Percentiles rank a stretch among this genome's conserved stretches.
These are phyloP conservation scores for Silene uniflora DNA, from an alignment of 148 eudicot genomes.

Conservation along the genomic window DNA sequence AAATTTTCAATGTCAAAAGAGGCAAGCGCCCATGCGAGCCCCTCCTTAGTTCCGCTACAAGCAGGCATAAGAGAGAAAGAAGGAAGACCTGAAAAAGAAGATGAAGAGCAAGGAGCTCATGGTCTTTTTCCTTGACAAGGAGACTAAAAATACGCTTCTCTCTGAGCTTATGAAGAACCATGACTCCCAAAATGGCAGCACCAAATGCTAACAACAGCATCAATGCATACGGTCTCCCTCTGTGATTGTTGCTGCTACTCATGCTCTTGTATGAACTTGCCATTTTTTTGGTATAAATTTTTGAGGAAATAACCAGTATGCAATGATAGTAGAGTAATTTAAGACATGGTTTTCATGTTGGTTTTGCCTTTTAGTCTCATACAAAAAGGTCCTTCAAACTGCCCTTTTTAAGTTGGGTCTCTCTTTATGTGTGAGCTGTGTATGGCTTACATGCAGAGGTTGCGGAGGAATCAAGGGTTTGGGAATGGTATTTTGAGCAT, in stretches of 20 bases:
- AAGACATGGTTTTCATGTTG: constrained; percentile 15
- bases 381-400: constrained; percentile 46
- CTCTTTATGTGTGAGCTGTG: constrained; percentile 10
- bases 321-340: too few species aligned
- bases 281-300: constrained; percentile 13
- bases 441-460: constrained; percentile 18
- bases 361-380: constrained; percentile 35
- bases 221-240: constrained; percentile 44
- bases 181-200: constrained; percentile 56
- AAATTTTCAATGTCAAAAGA: too few species aligned
- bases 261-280: constrained; percentile 20
- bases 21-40: too few species aligned
- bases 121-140: constrained; percentile 59
- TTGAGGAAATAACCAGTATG: too few species aligned
- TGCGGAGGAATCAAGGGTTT: constrained; percentile 7
- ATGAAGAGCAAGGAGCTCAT: constrained; percentile 55
- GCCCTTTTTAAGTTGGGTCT: constrained; percentile 18
- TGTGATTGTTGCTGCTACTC: constrained; percentile 15
- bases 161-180: constrained; percentile 63
- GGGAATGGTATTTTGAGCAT: background rate
- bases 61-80: background rate
- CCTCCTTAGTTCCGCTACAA: too few species aligned
- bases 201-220: constrained; percentile 57
- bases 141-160: constrained; percentile 50
- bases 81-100: constrained; percentile 59